phyloP scores from a whole-genome alignment of 148 eudicot species.

The Rhododendron ferrugineum region DNA sequence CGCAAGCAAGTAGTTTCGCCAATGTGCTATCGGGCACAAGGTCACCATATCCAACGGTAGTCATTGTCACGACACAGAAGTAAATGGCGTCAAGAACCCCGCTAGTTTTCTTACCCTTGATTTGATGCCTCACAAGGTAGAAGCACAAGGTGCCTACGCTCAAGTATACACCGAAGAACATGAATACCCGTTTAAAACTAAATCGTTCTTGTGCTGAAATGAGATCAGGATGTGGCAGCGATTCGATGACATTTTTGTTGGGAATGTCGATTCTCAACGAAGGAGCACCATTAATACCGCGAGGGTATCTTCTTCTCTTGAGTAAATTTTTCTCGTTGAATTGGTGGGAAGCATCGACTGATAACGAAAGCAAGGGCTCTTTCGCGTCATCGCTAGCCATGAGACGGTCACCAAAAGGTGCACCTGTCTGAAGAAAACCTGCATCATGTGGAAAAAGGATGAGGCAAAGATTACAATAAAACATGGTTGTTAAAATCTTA shows the following conservation, averaged over 20 bases:
- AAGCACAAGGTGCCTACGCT: conserved; percentile 49
- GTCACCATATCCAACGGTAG: conserved; percentile 86
- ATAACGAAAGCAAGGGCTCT: conserved; percentile 37
- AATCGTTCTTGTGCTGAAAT: conserved; percentile 17
- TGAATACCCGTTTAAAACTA: conserved; percentile 20
- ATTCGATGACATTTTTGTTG: conserved; percentile 2
- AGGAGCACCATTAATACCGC: conserved; percentile 9
- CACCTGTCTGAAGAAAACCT: background rate
- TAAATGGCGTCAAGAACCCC: conserved; percentile 60
- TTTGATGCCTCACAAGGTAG: conserved; percentile 41
- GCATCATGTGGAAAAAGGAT: background rate
- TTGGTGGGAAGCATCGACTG: conserved; percentile 22
- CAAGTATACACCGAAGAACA: conserved; percentile 35
- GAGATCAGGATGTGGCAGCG: conserved; percentile 16
- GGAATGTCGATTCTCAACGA: background rate
- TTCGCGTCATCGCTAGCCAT: conserved; percentile 23
- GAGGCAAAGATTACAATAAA: too few species aligned
- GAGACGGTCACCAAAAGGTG: conserved; percentile 12
- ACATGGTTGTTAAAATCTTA: too few species aligned
- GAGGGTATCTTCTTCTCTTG: conserved; percentile 28
- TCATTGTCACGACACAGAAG: conserved; percentile 77
- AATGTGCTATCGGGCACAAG: conserved; percentile 60
- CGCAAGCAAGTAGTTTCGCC: conserved; percentile 53
- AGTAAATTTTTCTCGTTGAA: conserved; percentile 18
- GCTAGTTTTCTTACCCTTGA: conserved; percentile 57